Base-by-base conservation (phyloP, 495 filamentous ascomycete genomes). In the Penicillium lagena region DNA sequence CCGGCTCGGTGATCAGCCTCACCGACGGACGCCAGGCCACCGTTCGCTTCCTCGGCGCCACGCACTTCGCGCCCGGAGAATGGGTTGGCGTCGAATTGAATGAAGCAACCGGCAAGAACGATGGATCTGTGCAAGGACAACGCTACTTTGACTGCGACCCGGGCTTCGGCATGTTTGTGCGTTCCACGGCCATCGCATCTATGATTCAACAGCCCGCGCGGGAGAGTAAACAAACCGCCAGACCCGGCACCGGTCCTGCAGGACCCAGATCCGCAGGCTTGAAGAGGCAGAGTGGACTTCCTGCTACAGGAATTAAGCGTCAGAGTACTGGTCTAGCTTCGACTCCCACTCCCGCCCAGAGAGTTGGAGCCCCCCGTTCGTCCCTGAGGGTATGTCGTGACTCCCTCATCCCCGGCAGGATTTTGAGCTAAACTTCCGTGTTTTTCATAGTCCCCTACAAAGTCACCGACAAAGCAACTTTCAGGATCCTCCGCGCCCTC, bases 51-150 rank as follows among this genome's bases (percentile, higher is more conserved):
- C 65, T 88, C 47, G 93, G 93, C 49, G 70, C 75, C 36, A 87
- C 90, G 22, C 67, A 77, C 47, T 96, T 97, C 63, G 80, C 87
- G 29, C 59, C 63, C 4, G 94, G 90, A 42, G 83, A 87, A 27
- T 98, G 91, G 89, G 71, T 96, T 40, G 93, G 93, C 40, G 76
- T 97, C 37, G 90, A 95, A 73, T 77, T 98, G 46, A 82, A 87
- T 34, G 85, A 85, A 31, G 69, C 79, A n/a, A 76, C 73, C 9
- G 93, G 93, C 9, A 97, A 98, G 68, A 97, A 98, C 56, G 89
- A 98, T 74, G 93, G 93, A 51, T 80, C 84, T 28, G 86, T 97
- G 33, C 79, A 91, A 62, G 91, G 89, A 35, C 78, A 90, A 50
- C 75, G 88, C 33, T 98, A 98, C 63, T 98, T 97, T 56, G 79